Evolutionary conservation across 202 grass and related monocot species (phyloP).

Genomic region (Setaria italica): DNA sequence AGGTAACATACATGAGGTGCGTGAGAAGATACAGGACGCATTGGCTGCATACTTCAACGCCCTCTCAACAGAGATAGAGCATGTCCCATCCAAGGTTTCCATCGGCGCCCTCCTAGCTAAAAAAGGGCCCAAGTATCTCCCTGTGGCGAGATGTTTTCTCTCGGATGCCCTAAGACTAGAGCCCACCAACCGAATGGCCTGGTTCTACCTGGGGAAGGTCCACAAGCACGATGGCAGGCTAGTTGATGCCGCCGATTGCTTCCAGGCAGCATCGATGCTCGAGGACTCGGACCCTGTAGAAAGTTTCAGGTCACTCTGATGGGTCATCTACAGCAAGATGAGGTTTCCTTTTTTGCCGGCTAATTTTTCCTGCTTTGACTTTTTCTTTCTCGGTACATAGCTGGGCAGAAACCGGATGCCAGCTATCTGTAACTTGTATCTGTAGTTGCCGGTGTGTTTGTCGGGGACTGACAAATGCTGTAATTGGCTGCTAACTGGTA

Average conservation of each 20-base stretch:
- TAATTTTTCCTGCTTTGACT: conserved; percentile 22
- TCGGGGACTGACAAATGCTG: conserved; percentile 40
- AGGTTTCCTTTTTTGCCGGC: conserved; percentile 26
- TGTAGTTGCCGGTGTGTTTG: conserved; percentile 9
- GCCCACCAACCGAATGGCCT: conserved; percentile 80
- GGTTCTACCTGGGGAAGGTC: conserved; percentile 89
- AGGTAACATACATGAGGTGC: conserved; percentile 71
- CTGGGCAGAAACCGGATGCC: conserved; percentile 30
- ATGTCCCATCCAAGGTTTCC: conserved; percentile 85
- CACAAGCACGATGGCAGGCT: conserved; percentile 78
- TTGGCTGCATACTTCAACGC: conserved; percentile 71
- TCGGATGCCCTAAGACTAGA: conserved; percentile 85
- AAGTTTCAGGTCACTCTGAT: conserved; percentile 73
- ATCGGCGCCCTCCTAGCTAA: conserved; percentile 75
- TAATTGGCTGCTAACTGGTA: conserved; percentile 37
- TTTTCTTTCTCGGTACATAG: conserved; percentile 42
- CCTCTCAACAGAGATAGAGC: conserved; percentile 67
- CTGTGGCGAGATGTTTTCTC: conserved; percentile 79
- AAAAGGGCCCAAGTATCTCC: conserved; percentile 76
- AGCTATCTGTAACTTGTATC: conserved; percentile 43
- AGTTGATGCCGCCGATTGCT: conserved; percentile 86
- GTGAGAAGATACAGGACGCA: conserved; percentile 52
- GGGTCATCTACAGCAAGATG: background rate
- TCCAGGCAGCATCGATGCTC: conserved; percentile 84
- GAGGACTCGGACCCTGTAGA: conserved; percentile 90